Evolutionary conservation across 2,329 filamentous ascomycete genomes (phyloP).

Genomic region (Aspergillus persii): DNA sequence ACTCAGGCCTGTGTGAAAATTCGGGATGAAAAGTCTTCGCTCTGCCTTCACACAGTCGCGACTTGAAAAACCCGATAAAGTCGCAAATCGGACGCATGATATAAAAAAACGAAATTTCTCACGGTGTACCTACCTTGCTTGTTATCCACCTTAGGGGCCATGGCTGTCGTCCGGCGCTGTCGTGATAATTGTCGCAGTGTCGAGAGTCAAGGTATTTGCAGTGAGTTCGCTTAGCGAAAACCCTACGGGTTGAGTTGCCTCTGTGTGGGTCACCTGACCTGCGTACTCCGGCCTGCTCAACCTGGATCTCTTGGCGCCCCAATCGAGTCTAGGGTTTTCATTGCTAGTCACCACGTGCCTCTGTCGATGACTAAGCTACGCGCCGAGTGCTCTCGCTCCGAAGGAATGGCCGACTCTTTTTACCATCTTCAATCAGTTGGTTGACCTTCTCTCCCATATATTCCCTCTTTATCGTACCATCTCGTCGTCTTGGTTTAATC

Average conservation of each 20-base stretch:
- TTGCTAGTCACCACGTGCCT: too few species aligned
- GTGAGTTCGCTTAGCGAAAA: constrained; percentile 43
- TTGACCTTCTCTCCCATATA: neutral
- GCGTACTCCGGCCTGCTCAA: constrained; percentile 4
- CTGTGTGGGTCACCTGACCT: constrained; percentile 41
- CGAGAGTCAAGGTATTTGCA: constrained; percentile 39
- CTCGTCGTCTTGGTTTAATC: too few species aligned
- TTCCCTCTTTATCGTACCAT: neutral
- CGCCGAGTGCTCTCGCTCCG: too few species aligned
- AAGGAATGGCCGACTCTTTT: too few species aligned
- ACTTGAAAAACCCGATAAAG: constrained; percentile 14
- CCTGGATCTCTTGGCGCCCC: constrained; percentile 10
- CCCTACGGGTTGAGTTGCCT: constrained; percentile 24
- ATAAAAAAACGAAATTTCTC: constrained; percentile 11
- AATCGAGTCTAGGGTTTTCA: neutral
- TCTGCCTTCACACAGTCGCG: constrained; percentile 17
- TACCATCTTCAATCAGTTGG: too few species aligned
- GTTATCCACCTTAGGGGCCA: constrained; percentile 47
- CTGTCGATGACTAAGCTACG: too few species aligned
- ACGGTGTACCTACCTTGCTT: constrained; percentile 45
- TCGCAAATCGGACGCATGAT: constrained; percentile 37
- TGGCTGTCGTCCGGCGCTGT: constrained; percentile 46
- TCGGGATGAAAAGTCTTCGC: neutral
- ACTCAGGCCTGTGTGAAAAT: neutral
- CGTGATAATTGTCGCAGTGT: constrained; percentile 46